Percentiles rank a stretch among this genome's conserved stretches.
Conservation (phyloP, 2,329 filamentous ascomycete species). For the Xylariaceae sp. region DNA sequence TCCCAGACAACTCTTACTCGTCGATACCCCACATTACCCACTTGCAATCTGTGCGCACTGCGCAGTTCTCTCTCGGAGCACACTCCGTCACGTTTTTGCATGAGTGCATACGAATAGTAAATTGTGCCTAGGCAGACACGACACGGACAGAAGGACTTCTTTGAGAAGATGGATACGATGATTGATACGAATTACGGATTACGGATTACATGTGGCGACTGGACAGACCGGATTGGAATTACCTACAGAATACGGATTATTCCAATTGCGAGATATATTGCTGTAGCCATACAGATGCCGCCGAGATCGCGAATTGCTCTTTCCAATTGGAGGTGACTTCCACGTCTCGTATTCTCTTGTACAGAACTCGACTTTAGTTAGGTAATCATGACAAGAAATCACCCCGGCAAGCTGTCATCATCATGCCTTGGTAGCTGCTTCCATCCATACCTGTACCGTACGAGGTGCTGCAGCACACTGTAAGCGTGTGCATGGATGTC, state of each 20-base stretch:
- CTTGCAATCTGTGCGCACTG: neutral
- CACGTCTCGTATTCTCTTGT: neutral
- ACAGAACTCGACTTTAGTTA: neutral
- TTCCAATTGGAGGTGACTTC: neutral
- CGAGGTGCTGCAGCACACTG: neutral
- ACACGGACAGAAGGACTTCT: too few relatives aligned
- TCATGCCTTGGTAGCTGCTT: neutral
- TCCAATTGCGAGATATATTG: neutral
- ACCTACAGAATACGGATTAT: neutral
- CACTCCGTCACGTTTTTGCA: neutral
- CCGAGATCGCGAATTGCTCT: neutral
- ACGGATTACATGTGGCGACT: neutral
- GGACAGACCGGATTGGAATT: neutral
- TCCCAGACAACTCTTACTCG: neutral
- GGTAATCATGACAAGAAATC: conserved; percentile 1
- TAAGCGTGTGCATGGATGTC: neutral
- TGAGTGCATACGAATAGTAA: neutral
- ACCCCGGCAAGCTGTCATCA: neutral
- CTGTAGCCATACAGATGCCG: neutral
- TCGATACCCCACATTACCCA: neutral
- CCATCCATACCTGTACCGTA: neutral
- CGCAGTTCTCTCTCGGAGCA: neutral
- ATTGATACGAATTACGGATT: neutral
- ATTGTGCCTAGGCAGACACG: too few relatives aligned
- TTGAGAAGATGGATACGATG: too few relatives aligned